A percentile compares a stretch with the other conserved stretches of the same genome.
These are phyloP conservation scores for Paramecium primaurelia DNA, from an alignment of 73 alveolate genomes.

Conservation along the genomic window DNA sequence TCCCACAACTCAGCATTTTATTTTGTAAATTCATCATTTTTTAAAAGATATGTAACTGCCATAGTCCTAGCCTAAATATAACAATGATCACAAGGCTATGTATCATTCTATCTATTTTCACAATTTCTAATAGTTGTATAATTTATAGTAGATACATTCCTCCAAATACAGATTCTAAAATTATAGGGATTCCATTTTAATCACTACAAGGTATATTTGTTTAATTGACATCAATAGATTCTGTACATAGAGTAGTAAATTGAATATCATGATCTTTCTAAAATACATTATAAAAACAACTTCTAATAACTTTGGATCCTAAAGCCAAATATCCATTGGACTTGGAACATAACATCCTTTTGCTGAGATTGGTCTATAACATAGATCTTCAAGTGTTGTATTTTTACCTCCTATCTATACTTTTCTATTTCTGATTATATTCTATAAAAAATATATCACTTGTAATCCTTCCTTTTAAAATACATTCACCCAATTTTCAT, in stretches of 20 bases:
- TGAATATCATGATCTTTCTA: slow-evolving; percentile 71
- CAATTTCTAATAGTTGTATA: slow-evolving; percentile 45
- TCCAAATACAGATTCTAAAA: slow-evolving; percentile 83
- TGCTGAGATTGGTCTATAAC: slow-evolving; percentile 92
- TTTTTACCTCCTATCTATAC: slow-evolving; percentile 58
- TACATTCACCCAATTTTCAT: slow-evolving; percentile 65
- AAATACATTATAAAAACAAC: neutral
- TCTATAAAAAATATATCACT: slow-evolving; percentile 74
- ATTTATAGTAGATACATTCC: slow-evolving; percentile 56
- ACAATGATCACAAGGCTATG: slow-evolving; percentile 81
- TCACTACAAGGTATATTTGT: slow-evolving; percentile 85
- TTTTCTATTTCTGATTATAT: slow-evolving; percentile 68
- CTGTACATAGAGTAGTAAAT: slow-evolving; percentile 85
- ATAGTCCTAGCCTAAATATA: slow-evolving; percentile 81
- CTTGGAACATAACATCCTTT: slow-evolving; percentile 91
- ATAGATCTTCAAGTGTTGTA: slow-evolving; percentile 79
- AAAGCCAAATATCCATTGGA: slow-evolving; percentile 93
- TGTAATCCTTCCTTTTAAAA: slow-evolving; percentile 79
- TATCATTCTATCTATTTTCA: slow-evolving; percentile 63
- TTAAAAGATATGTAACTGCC: slow-evolving; percentile 80
- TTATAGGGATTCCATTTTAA: slow-evolving; percentile 88
- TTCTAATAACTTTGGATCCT: slow-evolving; percentile 71
- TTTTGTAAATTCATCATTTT: slow-evolving; percentile 74
- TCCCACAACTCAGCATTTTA: slow-evolving; percentile 90
- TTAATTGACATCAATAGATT: slow-evolving; percentile 73